These are phyloP conservation scores for Amanita inopinata DNA, from an alignment of 768 basidiomycete genomes.

Conservation along the genomic window DNA sequence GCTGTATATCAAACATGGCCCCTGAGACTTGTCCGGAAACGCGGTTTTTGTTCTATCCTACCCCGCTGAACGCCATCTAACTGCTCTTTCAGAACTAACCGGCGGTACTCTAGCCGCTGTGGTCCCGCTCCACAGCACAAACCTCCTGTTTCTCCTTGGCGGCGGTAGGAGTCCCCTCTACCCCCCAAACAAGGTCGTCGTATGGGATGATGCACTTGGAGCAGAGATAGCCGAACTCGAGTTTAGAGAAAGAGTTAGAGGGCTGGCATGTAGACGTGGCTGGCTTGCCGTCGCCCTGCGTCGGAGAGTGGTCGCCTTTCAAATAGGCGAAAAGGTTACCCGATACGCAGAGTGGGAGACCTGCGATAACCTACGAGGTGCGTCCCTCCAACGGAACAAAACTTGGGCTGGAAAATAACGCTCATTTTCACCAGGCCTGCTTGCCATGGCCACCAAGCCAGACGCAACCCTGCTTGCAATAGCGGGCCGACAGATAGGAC, in stretches of 20 bases:
- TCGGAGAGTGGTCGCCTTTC: slow-evolving; percentile 70
- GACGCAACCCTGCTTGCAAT: slow-evolving; percentile 78
- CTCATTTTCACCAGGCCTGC: slow-evolving; percentile 39
- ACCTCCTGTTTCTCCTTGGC: slow-evolving; percentile 77
- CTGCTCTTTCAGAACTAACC: slow-evolving; percentile 46
- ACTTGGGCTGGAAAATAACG: background rate
- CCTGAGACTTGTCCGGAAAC: slow-evolving; percentile 68
- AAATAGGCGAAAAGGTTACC: slow-evolving; percentile 51
- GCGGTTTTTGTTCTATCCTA: slow-evolving; percentile 59
- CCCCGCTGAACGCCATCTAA: slow-evolving; percentile 12
- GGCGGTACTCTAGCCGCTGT: slow-evolving; percentile 73
- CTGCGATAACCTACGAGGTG: slow-evolving; percentile 77
- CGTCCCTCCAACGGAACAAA: slow-evolving; percentile 13
- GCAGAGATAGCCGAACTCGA: slow-evolving; percentile 81
- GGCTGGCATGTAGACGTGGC: slow-evolving; percentile 69
- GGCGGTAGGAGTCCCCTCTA: slow-evolving; percentile 84
- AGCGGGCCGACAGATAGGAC: slow-evolving; percentile 78
- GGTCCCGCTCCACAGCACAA: slow-evolving; percentile 73
- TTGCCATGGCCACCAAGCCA: slow-evolving; percentile 70
- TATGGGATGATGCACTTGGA: slow-evolving; percentile 79
- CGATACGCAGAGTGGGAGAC: slow-evolving; percentile 79
- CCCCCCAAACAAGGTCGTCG: slow-evolving; percentile 84
- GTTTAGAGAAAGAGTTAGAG: slow-evolving; percentile 77
- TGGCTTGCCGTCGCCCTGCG: slow-evolving; percentile 80
- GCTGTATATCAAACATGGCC: slow-evolving; percentile 75